Base-by-base conservation (phyloP, 2,329 filamentous ascomycete species). In the Fusarium sp. region DNA sequence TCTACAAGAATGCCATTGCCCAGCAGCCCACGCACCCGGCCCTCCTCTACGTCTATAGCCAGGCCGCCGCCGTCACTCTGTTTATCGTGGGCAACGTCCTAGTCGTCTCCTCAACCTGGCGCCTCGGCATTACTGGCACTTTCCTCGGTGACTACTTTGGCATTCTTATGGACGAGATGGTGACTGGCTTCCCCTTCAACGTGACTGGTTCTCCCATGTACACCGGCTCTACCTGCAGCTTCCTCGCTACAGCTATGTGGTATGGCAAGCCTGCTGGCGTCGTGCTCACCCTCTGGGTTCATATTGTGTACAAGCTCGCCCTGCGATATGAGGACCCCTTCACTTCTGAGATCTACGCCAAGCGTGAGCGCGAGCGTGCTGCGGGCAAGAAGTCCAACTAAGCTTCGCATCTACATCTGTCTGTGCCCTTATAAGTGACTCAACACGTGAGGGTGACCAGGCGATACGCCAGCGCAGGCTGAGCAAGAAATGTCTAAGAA, bases 61-160 rank as follows among this genome's bases (percentile, higher is more conserved):
- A 86, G 66, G 86, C 86, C 64, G 76, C 89, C 15, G 92, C 91
- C 38, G 89, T 89, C 64, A 84, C 80, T 5, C 85, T 98, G 52
- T 85, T 98, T 70, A 83, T 83, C 26, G 74, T 80, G 34, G 95
- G 95, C 56, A 97, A 97, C 77, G 78, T 90, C 47, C 87, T 99
- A 32, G 95, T 99, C 45, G 71, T 98, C 46, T 89, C 90, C 31
- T 95, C 91, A 60, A 98, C 96, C 79, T 97, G 88, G 88, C 91
- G 89, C 31, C 87, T 99, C 36, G 95, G 95, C 55, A 87, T 99
- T 72, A 97, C 93, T 1, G 95, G 95, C 63, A 99, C 95, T 34
- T 99, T 97, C 76, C 83, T 99, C 32, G 95, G 95, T 70, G 95
- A 99, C 81, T 99, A 99, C 83, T 99, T 98, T 75, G 95, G 95